These are phyloP conservation scores for Spergularia azorica DNA, from an alignment of 179 eudicot species.

Conservation along the genomic window DNA sequence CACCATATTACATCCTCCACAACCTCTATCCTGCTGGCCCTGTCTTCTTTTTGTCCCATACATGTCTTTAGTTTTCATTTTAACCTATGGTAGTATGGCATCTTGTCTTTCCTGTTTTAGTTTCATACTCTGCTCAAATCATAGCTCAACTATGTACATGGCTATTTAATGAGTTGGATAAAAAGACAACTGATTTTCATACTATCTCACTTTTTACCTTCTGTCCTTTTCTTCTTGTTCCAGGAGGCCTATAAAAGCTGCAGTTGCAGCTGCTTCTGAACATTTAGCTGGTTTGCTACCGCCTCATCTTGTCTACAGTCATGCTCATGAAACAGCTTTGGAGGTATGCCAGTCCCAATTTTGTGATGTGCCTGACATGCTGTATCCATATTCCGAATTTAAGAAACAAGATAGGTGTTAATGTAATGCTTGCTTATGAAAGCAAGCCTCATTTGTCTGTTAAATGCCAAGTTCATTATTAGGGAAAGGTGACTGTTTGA, in stretches of 20 bases:
- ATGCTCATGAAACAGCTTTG: slow-evolving; percentile 92
- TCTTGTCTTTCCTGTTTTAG: background rate
- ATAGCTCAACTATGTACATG: background rate
- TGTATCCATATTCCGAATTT: background rate
- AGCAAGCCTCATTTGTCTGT: slow-evolving; percentile 5
- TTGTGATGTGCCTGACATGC: slow-evolving; percentile 2
- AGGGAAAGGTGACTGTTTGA: background rate
- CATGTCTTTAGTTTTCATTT: background rate
- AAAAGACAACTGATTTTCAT: background rate
- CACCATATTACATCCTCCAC: background rate
- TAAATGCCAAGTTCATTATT: background rate
- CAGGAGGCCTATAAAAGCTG: slow-evolving; percentile 95
- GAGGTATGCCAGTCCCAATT: slow-evolving; percentile 55
- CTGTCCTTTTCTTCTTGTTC: slow-evolving; percentile 6
- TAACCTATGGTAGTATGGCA: no score
- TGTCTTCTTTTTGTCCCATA: background rate
- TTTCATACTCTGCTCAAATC: background rate
- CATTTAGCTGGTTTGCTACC: slow-evolving; percentile 96
- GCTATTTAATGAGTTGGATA: background rate
- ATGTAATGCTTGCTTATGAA: background rate
- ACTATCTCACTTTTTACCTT: slow-evolving; percentile 3
- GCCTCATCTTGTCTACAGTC: slow-evolving; percentile 93
- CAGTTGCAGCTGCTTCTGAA: slow-evolving; percentile 85
- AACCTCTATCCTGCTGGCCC: slow-evolving; percentile 1
- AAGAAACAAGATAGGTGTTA: background rate